Percentiles rank a stretch among this genome's conserved stretches.
Evolutionary conservation across 352 stramenopile genomes (phyloP).

Genomic region (Globisporangium mamillatum): DNA sequence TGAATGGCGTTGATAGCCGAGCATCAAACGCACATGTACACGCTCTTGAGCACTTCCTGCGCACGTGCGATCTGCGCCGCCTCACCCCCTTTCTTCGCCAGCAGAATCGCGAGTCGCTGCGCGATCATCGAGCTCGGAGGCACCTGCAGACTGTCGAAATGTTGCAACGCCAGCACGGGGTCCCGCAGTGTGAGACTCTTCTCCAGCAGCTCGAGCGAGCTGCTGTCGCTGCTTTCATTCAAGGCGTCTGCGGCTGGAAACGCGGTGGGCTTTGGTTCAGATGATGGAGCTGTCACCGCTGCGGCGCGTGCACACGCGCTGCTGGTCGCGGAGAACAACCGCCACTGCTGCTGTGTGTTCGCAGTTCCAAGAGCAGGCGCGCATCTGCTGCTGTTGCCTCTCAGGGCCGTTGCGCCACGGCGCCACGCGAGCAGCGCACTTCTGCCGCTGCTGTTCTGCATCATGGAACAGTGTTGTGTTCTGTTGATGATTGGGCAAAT

Average conservation of each 20-base stretch:
- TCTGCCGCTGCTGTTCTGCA: constrained; percentile 1
- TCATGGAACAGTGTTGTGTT: background rate
- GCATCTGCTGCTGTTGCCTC: background rate
- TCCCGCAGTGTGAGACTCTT: constrained; percentile 29
- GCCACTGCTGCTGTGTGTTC: background rate
- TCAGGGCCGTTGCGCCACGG: background rate
- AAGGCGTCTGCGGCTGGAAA: background rate
- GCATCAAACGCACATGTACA: constrained; percentile 17
- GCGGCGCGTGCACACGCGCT: background rate
- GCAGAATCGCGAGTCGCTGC: constrained; percentile 60
- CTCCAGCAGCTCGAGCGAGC: constrained; percentile 26
- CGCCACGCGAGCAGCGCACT: background rate
- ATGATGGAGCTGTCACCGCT: background rate
- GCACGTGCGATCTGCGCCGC: constrained; percentile 29
- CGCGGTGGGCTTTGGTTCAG: background rate
- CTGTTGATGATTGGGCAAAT: background rate
- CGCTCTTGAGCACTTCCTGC: constrained; percentile 34
- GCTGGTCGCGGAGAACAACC: background rate
- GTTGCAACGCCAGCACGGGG: constrained; percentile 35
- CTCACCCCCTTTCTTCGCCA: constrained; percentile 46
- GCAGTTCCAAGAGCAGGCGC: background rate
- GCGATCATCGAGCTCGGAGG: constrained; percentile 29
- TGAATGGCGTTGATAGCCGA: background rate
- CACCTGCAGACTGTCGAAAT: constrained; percentile 44
- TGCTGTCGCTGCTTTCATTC: background rate